Base-by-base conservation (phyloP, 225 moss, liverwort and hornwort genomes). In the Physcomitrium patens region DNA sequence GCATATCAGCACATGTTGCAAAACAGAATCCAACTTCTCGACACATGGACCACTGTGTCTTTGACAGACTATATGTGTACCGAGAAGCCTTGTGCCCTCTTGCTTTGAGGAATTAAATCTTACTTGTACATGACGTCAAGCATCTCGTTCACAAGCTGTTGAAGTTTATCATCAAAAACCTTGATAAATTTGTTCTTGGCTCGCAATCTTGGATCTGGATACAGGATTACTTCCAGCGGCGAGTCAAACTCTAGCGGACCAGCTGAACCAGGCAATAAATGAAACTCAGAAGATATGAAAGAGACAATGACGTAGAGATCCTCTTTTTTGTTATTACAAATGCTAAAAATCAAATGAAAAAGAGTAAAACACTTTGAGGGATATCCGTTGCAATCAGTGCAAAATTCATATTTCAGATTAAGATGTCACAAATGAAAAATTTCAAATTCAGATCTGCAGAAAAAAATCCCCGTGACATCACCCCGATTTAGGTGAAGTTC, bases 101-200 rank as follows among this genome's bases (percentile, higher is more conserved):
- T 18, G 12, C 20, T 18, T 5, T 55, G 54, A 17, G 50, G 13
- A 18, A 49, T 49, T 22, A 67, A 68, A 48, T 76, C 94, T 87
- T 76, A 94, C 94, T 85, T 85, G 79, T 92, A 93, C 96, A 96
- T 96, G 1, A 96, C 78, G 70, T 93, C 96, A 66, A 96, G 88
- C 96, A 96, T 96, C 68, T 96, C 96, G 51, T 80, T 78, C 59
- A 96, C 96, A 69, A 96, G 84, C 78, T 86, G 80, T 61, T 89
- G 80, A 10, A 96, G 85, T 59, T 85, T 91, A 37, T 91, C 92
- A 59, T 96, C 93, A 50, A 96, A 93, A 2, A 92, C 80, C 50
- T 89, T 86, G 60, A 96, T 87, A 59, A 86, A 47, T 71, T 82
- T 90, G 74, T 96, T 96, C 74, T 93, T 93, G 37, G 84, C 87